Percentiles rank a stretch among this genome's conserved stretches.
Evolutionary conservation across 768 basidiomycete species (phyloP).

Genomic region (Cubamyces lactineus): DNA sequence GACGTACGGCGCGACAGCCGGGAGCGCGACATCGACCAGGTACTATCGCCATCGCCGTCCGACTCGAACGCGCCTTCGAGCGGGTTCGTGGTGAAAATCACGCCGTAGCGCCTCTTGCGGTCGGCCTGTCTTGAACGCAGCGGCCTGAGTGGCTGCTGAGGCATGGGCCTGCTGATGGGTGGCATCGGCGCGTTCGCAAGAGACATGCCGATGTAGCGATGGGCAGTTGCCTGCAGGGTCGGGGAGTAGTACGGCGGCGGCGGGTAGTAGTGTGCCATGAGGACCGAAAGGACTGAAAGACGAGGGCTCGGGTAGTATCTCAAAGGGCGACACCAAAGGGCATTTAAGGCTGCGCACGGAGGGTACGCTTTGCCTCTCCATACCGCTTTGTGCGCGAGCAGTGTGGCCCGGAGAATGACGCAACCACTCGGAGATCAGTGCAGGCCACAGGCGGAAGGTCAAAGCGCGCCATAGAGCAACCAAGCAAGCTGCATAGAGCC

Average conservation of each 20-base stretch:
- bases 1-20: conserved; percentile 15
- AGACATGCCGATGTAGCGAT: conserved; percentile 21
- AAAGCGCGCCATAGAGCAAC: conserved; percentile 5
- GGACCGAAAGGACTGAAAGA: conserved; percentile 7
- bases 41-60: conserved; percentile 23
- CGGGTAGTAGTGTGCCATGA: conserved; percentile 6
- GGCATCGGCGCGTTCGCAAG: conserved; percentile 20
- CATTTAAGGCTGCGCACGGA: conserved; percentile 1
- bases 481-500: conserved; percentile 5
- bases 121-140: background rate
- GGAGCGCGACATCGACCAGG: conserved; percentile 25
- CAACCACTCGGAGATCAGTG: conserved; percentile 15
- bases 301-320: conserved; percentile 6
- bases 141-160: conserved; percentile 16
- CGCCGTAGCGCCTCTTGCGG: conserved; percentile 16
- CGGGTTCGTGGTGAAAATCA: conserved; percentile 15
- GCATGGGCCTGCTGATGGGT: conserved; percentile 21
- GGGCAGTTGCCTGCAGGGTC: conserved; percentile 5
- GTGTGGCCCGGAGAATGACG: conserved; percentile 11
- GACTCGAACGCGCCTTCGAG: conserved; percentile 1
- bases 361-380: conserved; percentile 10
- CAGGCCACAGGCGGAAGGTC: background rate
- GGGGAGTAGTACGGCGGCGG: conserved; percentile 11
- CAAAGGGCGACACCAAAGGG: conserved; percentile 7
- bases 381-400: conserved; percentile 8